Conservation (phyloP, 208 protist genomes). For the Leishmania aethiopica region DNA sequence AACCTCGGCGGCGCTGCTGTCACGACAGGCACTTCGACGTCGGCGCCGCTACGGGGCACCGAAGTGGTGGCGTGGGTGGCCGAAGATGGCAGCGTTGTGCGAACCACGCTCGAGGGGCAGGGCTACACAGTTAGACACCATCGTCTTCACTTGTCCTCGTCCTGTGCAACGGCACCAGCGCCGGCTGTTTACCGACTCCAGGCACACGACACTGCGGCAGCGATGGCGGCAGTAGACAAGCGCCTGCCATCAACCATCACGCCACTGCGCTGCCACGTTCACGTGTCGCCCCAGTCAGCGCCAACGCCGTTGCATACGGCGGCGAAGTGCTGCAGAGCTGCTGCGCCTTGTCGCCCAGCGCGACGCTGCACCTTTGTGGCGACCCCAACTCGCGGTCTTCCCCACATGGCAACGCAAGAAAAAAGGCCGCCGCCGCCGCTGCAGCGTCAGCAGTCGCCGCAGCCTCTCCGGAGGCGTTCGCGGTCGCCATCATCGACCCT, state of each 20-base stretch:
- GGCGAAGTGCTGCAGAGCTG: background rate
- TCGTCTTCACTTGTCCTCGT: slow-evolving; percentile 14
- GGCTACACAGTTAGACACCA: slow-evolving; percentile 64
- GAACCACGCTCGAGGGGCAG: slow-evolving; percentile 31
- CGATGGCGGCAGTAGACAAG: slow-evolving; percentile 1
- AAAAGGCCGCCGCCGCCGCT: background rate
- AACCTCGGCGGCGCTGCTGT: background rate
- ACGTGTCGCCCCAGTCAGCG: no score
- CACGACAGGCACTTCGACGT: background rate
- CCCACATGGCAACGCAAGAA: background rate
- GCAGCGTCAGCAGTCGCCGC: background rate
- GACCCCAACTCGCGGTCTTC: background rate
- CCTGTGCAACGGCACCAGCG: slow-evolving; percentile 25
- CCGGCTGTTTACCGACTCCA: slow-evolving; percentile 40
- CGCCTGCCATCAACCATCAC: slow-evolving; percentile 14
- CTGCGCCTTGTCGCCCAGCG: background rate
- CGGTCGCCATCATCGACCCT: slow-evolving; percentile 1
- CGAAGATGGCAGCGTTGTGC: slow-evolving; percentile 69
- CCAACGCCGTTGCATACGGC: background rate
- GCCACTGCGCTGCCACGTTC: slow-evolving; percentile 23
- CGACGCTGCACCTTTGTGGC: background rate
- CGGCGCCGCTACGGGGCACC: background rate
- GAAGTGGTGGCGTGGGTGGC: slow-evolving; percentile 62
- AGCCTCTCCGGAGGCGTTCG: background rate
- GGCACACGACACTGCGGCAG: slow-evolving; percentile 2